These are phyloP conservation scores for Jaltomata sinuosa DNA, from an alignment of 257 asterid genomes.

Conservation along the genomic window DNA sequence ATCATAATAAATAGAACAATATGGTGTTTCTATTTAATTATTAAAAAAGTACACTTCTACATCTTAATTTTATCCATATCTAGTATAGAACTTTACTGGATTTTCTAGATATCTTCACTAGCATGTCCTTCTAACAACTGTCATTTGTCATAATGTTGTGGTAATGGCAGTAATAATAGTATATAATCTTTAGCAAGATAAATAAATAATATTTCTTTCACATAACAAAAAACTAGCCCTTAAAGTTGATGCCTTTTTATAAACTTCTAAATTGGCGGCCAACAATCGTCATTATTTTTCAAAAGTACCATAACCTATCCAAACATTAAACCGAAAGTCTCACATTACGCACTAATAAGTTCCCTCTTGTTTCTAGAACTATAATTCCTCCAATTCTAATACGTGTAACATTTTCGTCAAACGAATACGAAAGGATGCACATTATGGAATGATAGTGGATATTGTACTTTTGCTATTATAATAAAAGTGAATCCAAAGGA, in stretches of 20 bases:
- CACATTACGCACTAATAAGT: not conserved
- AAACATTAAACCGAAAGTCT: not conserved
- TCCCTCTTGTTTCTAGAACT: not conserved
- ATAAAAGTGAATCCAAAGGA: not conserved
- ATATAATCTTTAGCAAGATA: not conserved
- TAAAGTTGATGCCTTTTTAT: not conserved
- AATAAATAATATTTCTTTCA: not conserved
- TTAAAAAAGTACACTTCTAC: not conserved
- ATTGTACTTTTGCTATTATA: not conserved
- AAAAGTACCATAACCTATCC: not conserved
- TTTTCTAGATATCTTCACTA: not conserved
- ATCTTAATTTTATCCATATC: not conserved
- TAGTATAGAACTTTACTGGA: not conserved
- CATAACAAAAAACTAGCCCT: not conserved
- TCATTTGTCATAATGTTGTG: not conserved
- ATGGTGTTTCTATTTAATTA: not conserved
- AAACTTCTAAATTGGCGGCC: conserved; percentile 1
- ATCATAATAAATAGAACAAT: not conserved
- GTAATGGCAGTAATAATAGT: not conserved
- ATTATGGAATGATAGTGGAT: not conserved
- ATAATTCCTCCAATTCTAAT: not conserved
- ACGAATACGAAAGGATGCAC: not conserved
- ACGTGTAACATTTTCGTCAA: not conserved
- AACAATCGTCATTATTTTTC: not conserved
- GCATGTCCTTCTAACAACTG: not conserved